Evolutionary conservation across 2,329 filamentous ascomycete species (phyloP).

Genomic region (Penicillium sp.): DNA sequence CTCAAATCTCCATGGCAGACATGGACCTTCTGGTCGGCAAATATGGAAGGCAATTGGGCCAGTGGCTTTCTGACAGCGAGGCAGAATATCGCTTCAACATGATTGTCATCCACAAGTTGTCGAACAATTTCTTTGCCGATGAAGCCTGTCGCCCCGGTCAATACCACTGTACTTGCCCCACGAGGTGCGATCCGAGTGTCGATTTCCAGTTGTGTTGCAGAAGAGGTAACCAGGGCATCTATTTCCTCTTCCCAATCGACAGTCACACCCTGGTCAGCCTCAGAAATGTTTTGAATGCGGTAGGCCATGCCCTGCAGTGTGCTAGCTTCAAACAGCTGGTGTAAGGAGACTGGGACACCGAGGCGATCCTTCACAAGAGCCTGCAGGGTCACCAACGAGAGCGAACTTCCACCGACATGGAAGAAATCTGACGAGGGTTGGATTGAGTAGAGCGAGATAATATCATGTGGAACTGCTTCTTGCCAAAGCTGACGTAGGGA

Average conservation of each 20-base stretch:
- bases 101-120: constrained; percentile 9
- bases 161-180: constrained; percentile 5
- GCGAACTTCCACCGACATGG: constrained; percentile 19
- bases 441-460: constrained; percentile 9
- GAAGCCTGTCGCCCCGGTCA: constrained; percentile 21
- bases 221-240: background rate
- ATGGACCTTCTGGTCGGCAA: constrained; percentile 13
- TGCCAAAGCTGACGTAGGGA: constrained; percentile 16
- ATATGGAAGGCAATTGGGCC: constrained; percentile 5
- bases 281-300: constrained; percentile 5
- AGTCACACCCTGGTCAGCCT: background rate
- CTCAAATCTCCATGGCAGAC: constrained; percentile 15
- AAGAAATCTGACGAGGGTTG: constrained; percentile 18
- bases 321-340: constrained; percentile 18
- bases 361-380: constrained; percentile 12
- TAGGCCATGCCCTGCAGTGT: constrained; percentile 15
- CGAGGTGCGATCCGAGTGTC: background rate
- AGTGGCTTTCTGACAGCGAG: constrained; percentile 14
- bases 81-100: constrained; percentile 11
- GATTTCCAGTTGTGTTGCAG: background rate
- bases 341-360: constrained; percentile 8
- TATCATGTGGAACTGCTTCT: constrained; percentile 12
- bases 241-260: constrained; percentile 18
- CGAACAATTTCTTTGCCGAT: constrained; percentile 19
- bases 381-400: constrained; percentile 15